These are phyloP conservation scores for Xylaria sp. DNA, from an alignment of 2,329 filamentous ascomycete genomes.

Conservation along the genomic window DNA sequence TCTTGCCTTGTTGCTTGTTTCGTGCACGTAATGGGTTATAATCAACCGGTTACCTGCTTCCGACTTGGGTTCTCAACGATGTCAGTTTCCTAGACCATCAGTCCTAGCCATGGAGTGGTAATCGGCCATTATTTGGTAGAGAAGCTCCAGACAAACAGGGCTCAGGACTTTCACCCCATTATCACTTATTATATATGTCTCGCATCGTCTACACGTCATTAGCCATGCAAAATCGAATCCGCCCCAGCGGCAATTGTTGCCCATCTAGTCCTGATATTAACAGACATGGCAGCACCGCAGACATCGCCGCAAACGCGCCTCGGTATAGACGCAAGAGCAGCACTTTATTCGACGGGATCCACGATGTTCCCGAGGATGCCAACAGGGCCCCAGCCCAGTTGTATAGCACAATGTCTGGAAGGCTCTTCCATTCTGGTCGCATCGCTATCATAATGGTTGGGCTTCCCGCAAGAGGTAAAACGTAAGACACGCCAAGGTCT, in stretches of 20 bases:
- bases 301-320: slow-evolving; percentile 90
- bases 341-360: slow-evolving; percentile 96
- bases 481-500: slow-evolving; percentile 63
- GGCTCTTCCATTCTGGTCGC: slow-evolving; percentile 94
- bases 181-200: background rate
- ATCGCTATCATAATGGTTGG: slow-evolving; percentile 98
- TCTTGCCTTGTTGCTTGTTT: slow-evolving; percentile 45
- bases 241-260: slow-evolving; percentile 39
- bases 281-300: slow-evolving; percentile 75
- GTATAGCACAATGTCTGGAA: slow-evolving; percentile 97
- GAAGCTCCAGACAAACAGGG: background rate
- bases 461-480: slow-evolving; percentile 93
- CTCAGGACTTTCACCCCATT: background rate
- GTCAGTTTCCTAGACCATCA: slow-evolving; percentile 4
- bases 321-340: slow-evolving; percentile 92
- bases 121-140: slow-evolving; percentile 13
- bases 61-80: background rate
- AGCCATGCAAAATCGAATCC: slow-evolving; percentile 39
- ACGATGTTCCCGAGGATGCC: slow-evolving; percentile 85
- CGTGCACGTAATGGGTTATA: slow-evolving; percentile 17
- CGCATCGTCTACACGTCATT: background rate
- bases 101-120: background rate
- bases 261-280: slow-evolving; percentile 47
- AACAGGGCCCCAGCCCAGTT: slow-evolving; percentile 94
- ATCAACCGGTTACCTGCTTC: slow-evolving; percentile 20